These are phyloP conservation scores for Zarea fungicola DNA, from an alignment of 2,329 filamentous ascomycete species.

Conservation along the genomic window DNA sequence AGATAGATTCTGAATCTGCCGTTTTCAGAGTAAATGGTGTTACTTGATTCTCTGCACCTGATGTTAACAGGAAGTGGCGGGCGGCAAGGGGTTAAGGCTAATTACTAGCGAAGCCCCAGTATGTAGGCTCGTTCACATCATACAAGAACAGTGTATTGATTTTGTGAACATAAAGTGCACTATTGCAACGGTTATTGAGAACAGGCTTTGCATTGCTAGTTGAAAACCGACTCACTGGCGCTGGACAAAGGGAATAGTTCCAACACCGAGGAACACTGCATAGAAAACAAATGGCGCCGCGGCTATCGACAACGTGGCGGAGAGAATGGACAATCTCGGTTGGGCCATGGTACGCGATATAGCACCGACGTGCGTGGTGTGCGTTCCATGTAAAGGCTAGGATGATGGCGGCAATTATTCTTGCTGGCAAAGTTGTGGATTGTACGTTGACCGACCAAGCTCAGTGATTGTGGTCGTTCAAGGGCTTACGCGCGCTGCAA, in stretches of 20 bases:
- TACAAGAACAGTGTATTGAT: conserved; percentile 67
- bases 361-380: too few relatives aligned
- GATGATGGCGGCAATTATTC: too few relatives aligned
- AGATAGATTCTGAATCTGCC: conserved; percentile 69
- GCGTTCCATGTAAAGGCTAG: too few relatives aligned
- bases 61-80: not conserved
- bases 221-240: conserved; percentile 59
- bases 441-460: too few relatives aligned
- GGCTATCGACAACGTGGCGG: conserved; percentile 45
- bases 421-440: too few relatives aligned
- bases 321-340: not conserved
- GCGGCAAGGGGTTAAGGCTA: conserved; percentile 3
- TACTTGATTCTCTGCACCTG: conserved; percentile 69
- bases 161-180: conserved; percentile 78
- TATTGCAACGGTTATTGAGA: conserved; percentile 34
- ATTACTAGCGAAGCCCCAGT: conserved; percentile 79
- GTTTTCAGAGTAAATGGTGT: conserved; percentile 77
- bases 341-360: not conserved
- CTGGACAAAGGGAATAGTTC: conserved; percentile 68
- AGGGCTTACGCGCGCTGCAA: too few relatives aligned
- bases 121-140: conserved; percentile 69
- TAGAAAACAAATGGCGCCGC: conserved; percentile 60
- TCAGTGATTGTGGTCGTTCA: too few relatives aligned
- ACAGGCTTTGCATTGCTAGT: not conserved
- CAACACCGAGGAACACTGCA: conserved; percentile 56